Evolutionary conservation across 108 stramenopile species (phyloP).

Genomic region (Stephanodiscus triporus): DNA sequence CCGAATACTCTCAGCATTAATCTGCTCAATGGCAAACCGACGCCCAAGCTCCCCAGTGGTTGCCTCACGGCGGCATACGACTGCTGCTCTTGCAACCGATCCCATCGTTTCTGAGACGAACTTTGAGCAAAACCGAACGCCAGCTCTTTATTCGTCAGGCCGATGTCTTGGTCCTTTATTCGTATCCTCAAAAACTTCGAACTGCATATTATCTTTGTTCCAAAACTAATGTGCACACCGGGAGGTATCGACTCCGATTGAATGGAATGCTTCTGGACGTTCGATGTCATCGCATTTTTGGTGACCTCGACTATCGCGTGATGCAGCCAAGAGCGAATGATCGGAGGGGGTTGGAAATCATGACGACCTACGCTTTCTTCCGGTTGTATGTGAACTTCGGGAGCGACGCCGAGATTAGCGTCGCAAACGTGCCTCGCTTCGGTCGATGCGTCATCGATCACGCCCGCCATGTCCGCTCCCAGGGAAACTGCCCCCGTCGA

Average conservation of each 20-base stretch:
- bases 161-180: constrained; percentile 66
- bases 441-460: constrained; percentile 64
- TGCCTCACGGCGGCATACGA: constrained; percentile 70
- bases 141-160: constrained; percentile 33
- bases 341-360: constrained; percentile 42
- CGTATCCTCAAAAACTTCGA: constrained; percentile 36
- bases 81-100: constrained; percentile 76
- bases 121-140: constrained; percentile 55
- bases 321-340: constrained; percentile 82
- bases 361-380: constrained; percentile 2
- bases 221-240: constrained; percentile 21
- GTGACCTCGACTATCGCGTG: constrained; percentile 77
- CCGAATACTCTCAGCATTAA: constrained; percentile 78
- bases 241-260: constrained; percentile 24
- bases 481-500: constrained; percentile 57
- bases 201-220: constrained; percentile 4
- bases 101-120: constrained; percentile 58
- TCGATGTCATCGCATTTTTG: constrained; percentile 78
- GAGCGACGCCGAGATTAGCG: constrained; percentile 57
- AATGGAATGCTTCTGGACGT: constrained; percentile 44
- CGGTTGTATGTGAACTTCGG: constrained; percentile 35
- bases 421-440: constrained; percentile 78
- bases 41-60: constrained; percentile 70
- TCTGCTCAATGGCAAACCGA: constrained; percentile 68
- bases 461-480: constrained; percentile 38